Base-by-base conservation (phyloP, 495 filamentous ascomycete species). In the Usnea hakonensis region DNA sequence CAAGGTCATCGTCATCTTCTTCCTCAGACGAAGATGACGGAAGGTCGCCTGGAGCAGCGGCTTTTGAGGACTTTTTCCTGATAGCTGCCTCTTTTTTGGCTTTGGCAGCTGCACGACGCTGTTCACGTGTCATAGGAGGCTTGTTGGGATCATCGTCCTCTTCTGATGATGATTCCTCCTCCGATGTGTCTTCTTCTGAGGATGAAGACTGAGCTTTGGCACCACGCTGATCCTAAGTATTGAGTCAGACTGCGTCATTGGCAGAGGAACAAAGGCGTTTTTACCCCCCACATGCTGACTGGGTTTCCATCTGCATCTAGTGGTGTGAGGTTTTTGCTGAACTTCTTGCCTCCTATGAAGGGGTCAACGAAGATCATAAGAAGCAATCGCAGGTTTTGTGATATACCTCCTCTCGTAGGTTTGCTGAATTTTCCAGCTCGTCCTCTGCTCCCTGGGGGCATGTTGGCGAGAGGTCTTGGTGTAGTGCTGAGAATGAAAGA, bases 401-500 rank as follows among this genome's bases (percentile, higher is more conserved):
- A 73, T 84, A 66, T 78, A 92, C 91, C 90, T 79, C 94, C 94
- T 76, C 94, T 83, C 60, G 87, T 89, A 64, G 88, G 90, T 79
- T 98, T 98, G 76, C 83, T 87, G 73, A 91, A 96, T 77, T 97
- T 98, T 74, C 90, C 90, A 66, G 88, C 91, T 67, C 91, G 87
- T 69, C 90, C 90, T 70, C 86, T 78, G 57, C 81, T 81, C 65
- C 86, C 80, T 68, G 82, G 77, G 69, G 86, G 78, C 87, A 90
- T 91, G 62, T 65, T 61, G 62, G 35, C 56, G n/a, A 40, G 30
- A 43, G 43, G 28, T 10, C 7, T 54, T 38, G 13, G 11, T 6
- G 40, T 21, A 2, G 9, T 30, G 28, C 7, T 17, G 26, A 32
- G 32, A 5, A 8, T 46, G 11, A 28, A 28, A 37, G n/a, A 56